Base-by-base conservation (phyloP, 2,329 filamentous ascomycete genomes). In the Fusarium nelsonii region DNA sequence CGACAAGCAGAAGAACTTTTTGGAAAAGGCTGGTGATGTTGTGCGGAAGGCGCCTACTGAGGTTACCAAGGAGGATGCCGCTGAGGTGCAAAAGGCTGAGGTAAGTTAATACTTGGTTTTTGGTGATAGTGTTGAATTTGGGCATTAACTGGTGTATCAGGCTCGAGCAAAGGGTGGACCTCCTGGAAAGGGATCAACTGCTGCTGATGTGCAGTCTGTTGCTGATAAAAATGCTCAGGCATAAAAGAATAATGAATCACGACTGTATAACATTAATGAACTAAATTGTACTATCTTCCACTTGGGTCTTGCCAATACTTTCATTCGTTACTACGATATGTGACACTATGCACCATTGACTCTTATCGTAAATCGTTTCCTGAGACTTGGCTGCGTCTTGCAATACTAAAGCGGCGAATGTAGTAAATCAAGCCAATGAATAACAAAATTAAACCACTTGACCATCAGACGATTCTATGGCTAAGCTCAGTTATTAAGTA, bases 81-180 rank as follows among this genome's bases (percentile, higher is more conserved):
- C 63, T 15, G 63, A 67, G 30, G 58, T 63, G 16, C 65, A 68
- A 16, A 63, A 32, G 4, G 63, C 65, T 15, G 65, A 68, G 65
- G 65, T 63, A 32, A 30, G 57, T 8, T 23, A 8, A 15, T 6
- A 6, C 10, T 10, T 14, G 9, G 4, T 4, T 4, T 7, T n/a
- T 23, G 4, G 6, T 32, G 2, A 3, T 14, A 14, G 16, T 8
- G 8, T 23, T 2, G 9, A 9, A 16, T 16, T 33, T 1, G 2
- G 3, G 3, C 11, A 15, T 16, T 48, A n/a, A 39, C 23, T 15
- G 7, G 11, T 8, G 3, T 30, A 5, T 14, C 1, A 65, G 63
- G 41, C 61, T 53, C 61, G 63, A 2, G 55, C 51, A 14, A 40
- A 55, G 11, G 56, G 63, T 11, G 56, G 56, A 23, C 61, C 55